Base-by-base conservation (phyloP, 805 yeast genomes). In the Metschnikowia koreensis region DNA sequence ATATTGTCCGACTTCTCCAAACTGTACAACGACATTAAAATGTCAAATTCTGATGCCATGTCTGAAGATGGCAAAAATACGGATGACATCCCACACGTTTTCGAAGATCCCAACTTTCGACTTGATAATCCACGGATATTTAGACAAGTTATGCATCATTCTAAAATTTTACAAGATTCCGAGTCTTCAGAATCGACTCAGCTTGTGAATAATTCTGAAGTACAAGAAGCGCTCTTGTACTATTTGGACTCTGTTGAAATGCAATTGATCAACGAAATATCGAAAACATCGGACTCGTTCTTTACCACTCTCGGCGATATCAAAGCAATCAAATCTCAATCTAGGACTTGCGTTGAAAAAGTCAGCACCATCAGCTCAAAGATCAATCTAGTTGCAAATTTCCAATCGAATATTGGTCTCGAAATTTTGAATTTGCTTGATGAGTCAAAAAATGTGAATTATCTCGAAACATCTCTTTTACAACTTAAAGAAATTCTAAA, bases 81-180 rank as follows among this genome's bases (percentile, higher is more conserved):
- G 15, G 13, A n/a, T 13, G 48, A 44, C 2, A 80, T 94, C 6
- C 98, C 99, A 0, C 67, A 72, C 2, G 81, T 89, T 1, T 94
- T 81, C 60, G 83, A 86, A 55, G 80, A 79, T 27, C 73, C 79
- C 7, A 79, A 83, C 39, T 94, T 94, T 68, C 77, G 89, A 56
- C 74, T 94, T 38, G 97, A 94, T 60, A 90, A 94, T 64, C 97
- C 97, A 7, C 77, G 97, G 51, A 77, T 85, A 1, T 93, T 93
- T 66, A 83, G 84, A 50, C 74, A 80, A 52, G 96, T 92, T 2
- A 77, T 87, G 12, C 90, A 84, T 41, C 80, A 79, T 39, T 70
- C 81, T 2, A 79, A 80, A 16, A 70, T 82, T 17, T 52, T 72
- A 6, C 65, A 74, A 16, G 64, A 66, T 39, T 51, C 58, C 7